Conservation (phyloP, 768 basidiomycete genomes). For the Amanita fuliginea region DNA sequence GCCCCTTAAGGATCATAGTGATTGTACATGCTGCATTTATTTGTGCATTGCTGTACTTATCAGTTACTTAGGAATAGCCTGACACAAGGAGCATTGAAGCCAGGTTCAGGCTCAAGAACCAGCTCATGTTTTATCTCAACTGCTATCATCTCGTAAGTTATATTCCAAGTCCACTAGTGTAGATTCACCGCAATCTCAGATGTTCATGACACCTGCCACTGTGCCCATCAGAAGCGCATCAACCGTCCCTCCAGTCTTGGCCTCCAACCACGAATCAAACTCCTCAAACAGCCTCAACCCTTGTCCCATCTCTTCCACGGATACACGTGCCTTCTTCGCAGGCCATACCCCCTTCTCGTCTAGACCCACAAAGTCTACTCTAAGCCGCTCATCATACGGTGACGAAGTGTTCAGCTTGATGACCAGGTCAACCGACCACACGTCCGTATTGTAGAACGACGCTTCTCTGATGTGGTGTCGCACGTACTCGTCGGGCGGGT, state of each 20-base stretch:
- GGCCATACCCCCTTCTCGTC: slow-evolving; percentile 85
- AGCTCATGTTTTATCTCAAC: too few relatives aligned
- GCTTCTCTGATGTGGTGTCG: slow-evolving; percentile 91
- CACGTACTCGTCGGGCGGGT: slow-evolving; percentile 62
- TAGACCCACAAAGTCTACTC: slow-evolving; percentile 62
- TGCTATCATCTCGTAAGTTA: too few relatives aligned
- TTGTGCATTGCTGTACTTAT: too few relatives aligned
- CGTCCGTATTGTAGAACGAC: slow-evolving; percentile 70
- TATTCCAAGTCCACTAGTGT: too few relatives aligned
- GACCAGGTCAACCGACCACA: slow-evolving; percentile 65
- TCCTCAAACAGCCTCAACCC: slow-evolving; percentile 67
- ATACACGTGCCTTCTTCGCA: slow-evolving; percentile 37
- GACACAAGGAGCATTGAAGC: too few relatives aligned
- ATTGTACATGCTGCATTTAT: too few relatives aligned
- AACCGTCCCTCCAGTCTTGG: slow-evolving; percentile 48
- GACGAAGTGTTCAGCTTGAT: slow-evolving; percentile 47
- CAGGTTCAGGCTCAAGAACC: too few relatives aligned
- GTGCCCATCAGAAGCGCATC: slow-evolving; percentile 64
- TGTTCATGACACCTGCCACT: slow-evolving; percentile 41
- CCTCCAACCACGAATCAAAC: slow-evolving; percentile 18
- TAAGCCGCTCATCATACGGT: not conserved
- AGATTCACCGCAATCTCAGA: not conserved
- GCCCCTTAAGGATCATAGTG: too few relatives aligned
- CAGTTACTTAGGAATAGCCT: too few relatives aligned
- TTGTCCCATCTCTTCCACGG: slow-evolving; percentile 26